Conservation (phyloP, 2,329 filamentous ascomycete species). For the Tolypocladium tropicale region DNA sequence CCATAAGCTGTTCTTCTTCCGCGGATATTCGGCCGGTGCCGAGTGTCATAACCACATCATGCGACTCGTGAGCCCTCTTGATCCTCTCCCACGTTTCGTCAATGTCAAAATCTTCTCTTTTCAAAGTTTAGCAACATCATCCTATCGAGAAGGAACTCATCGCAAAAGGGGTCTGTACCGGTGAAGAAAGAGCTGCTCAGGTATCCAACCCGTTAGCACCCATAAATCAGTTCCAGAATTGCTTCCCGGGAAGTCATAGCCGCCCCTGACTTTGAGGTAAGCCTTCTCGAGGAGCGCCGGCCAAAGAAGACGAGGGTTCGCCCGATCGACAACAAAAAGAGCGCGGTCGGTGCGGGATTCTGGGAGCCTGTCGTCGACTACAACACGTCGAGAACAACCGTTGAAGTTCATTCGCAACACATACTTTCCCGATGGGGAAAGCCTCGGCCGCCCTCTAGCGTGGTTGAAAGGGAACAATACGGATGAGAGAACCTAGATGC, state of each 20-base stretch:
- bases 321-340: conserved; percentile 79
- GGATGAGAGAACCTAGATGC: conserved; percentile 52
- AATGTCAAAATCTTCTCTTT: conserved; percentile 65
- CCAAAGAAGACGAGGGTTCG: conserved; percentile 76
- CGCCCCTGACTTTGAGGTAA: conserved; percentile 88
- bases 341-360: conserved; percentile 63
- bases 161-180: conserved; percentile 29
- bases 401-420: conserved; percentile 92
- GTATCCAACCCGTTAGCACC: conserved; percentile 91
- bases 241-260: conserved; percentile 95
- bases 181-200: conserved; percentile 87
- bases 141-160: neutral
- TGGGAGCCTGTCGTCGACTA: conserved; percentile 83
- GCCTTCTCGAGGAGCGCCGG: conserved; percentile 92
- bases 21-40: conserved; percentile 76
- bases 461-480: conserved; percentile 69
- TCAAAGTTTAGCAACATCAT: neutral
- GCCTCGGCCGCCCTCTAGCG: conserved; percentile 40
- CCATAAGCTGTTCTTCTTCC: conserved; percentile 68
- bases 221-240: conserved; percentile 94
- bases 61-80: conserved; percentile 60
- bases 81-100: conserved; percentile 71
- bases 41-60: conserved; percentile 79
- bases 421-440: conserved; percentile 80
- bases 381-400: conserved; percentile 76